Conservation (phyloP, 805 yeast genomes). For the Metschnikowia shivogae region DNA sequence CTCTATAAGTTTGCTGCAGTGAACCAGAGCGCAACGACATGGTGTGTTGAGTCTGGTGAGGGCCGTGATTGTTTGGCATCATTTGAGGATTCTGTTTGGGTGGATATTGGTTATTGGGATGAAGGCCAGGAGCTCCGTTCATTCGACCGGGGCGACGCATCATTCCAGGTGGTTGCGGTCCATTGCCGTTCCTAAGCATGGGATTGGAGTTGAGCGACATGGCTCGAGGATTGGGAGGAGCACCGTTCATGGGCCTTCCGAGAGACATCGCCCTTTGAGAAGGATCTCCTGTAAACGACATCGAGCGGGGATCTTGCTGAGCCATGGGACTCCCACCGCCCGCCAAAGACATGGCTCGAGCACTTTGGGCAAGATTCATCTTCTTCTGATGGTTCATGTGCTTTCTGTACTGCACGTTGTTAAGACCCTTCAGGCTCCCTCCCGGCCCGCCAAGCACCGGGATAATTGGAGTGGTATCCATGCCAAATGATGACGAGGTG, state of each 20-base stretch:
- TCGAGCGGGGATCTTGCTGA: conserved; percentile 28
- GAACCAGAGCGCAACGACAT: conserved; percentile 13
- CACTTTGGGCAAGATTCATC: conserved; percentile 44
- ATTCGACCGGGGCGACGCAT: conserved; percentile 1
- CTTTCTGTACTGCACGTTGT: conserved; percentile 63
- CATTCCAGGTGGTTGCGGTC: not conserved
- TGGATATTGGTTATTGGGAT: not conserved
- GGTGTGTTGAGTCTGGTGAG: conserved; percentile 5
- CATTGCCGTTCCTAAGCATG: conserved; percentile 7
- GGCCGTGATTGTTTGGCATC: not conserved
- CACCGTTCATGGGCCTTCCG: conserved; percentile 22
- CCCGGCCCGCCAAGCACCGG: conserved; percentile 53
- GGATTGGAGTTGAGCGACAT: conserved; percentile 38
- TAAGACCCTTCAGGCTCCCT: conserved; percentile 26
- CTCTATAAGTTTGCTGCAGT: conserved; percentile 4
- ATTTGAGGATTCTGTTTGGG: not conserved
- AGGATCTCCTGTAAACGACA: conserved; percentile 19
- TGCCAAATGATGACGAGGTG: conserved; percentile 24
- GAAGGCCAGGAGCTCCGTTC: not conserved
- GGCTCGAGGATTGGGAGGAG: conserved; percentile 28
- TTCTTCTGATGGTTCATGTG: conserved; percentile 67
- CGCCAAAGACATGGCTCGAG: conserved; percentile 42
- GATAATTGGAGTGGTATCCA: conserved; percentile 69
- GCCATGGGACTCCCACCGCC: conserved; percentile 33
- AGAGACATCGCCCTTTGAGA: conserved; percentile 25